Base-by-base conservation (phyloP, 2,329 filamentous ascomycete genomes). In the Zalaria sp. region DNA sequence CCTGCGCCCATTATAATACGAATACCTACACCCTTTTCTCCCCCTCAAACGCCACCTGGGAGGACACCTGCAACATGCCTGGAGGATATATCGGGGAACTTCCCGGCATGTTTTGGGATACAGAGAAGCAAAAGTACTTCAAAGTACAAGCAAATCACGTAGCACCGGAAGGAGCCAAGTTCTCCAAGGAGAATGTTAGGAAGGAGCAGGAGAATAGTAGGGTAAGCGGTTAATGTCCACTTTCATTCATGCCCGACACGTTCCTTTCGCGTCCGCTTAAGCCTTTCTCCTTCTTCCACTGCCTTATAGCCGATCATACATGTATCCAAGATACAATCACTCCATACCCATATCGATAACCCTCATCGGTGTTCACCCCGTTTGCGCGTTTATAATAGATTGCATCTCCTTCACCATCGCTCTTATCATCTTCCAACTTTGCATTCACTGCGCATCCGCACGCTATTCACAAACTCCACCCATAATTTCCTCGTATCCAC, bases 71-170 rank as follows among this genome's bases (percentile, higher is more conserved):
- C 18, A 18, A 18, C 18, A 18, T 18, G 18, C 18, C 18, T 18
- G 18, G 18, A 18, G 18, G 18, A 18, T 18, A 18, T 18, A 18
- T 18, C 18, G 18, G 18, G 18, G 29, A 32, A 7, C 29, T 32
- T n/a, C 29, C 29, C n/a, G 29, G 29, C 29, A 32, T 32, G 29
- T 32, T 7, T n/a, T 9, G 29, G 60, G 63, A 71, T 46, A 47
- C 53, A 29, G 63, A 66, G 34, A 70, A 67, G 53, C 57, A 59
- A 39, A 71, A 69, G 45, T 71, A 72, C 51, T 72, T 71, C 57
- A 61, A 59, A 32, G 63, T 71, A 25, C 58, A 62, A 40, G 55
- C 57, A 10, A 55, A 62, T 27, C 58, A 62, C 54, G 40, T 53
- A 39, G 53, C 58, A 31, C 50, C 60, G 35, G 41, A 47, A 7